Evolutionary conservation across 2,329 filamentous ascomycete species (phyloP), one percentile per base, ranked within the genome.

Genomic region (Geosmithia putterillii): DNA sequence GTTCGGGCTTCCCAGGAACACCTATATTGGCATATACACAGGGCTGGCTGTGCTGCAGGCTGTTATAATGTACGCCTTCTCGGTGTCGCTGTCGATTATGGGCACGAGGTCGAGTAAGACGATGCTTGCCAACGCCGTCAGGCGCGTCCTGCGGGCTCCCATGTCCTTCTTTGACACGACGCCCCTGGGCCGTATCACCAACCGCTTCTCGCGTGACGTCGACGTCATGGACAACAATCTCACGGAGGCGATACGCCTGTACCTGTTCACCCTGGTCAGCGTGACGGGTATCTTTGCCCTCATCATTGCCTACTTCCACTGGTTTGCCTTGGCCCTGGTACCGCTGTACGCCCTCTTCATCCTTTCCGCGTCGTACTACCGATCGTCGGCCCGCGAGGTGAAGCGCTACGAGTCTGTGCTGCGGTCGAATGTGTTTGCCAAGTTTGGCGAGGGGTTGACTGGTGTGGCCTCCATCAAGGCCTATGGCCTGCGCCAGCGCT

Each of bases 121-220:
- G 35, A 87, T 96, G 76, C 74, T 96, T 42, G 77, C 83, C 23
- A 71, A 78, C 32, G 90, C 92, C 7, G 85, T 96, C 53, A 78
- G 72, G 8, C 74, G 85, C 15, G 86, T 92, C 1, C 64, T 82
- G n/a, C 70, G 78, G 21, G 78, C 78, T 3, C 78, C 78, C n/a
- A 81, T 82, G 87, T 83, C 85, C 4, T 96, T 96, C 66, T 96
- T 96, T 64, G 92, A 98, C 54, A 96, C 92, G 0, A 96, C 92
- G 1, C 92, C 92, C 0, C 73, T 96, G 1, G 92, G 92, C 18
- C 83, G 90, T 34, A 95, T 96, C 59, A 95, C 88, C 19, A 96
- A 96, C 60, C 85, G 92, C 15, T 96, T 96, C 64, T 94, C 87
- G 25, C 83, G 90, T 52, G 92, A 98, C 55, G 85, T 96, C 36